These are phyloP conservation scores for Lizanozyma gosingica DNA, from an alignment of 1,139 yeast genomes.

Conservation along the genomic window DNA sequence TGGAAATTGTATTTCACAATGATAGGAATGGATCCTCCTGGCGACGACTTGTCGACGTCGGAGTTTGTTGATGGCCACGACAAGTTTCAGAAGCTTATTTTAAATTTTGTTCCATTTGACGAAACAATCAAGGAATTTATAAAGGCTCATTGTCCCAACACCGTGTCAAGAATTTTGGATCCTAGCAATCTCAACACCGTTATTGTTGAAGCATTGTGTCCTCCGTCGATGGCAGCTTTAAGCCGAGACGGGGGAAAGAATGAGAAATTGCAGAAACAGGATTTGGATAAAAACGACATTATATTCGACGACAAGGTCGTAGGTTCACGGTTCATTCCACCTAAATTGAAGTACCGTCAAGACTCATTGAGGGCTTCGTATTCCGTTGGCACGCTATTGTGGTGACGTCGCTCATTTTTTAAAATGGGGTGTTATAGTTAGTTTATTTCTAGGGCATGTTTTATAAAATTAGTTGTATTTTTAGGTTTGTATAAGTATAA, in stretches of 20 bases:
- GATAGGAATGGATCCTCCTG: conserved; percentile 16
- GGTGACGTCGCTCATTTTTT: not conserved
- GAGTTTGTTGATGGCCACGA: conserved; percentile 16
- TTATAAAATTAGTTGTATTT: too few relatives aligned
- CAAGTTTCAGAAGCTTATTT: conserved; percentile 21
- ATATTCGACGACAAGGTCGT: not conserved
- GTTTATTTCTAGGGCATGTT: not conserved
- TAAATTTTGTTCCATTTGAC: conserved; percentile 19
- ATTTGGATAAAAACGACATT: not conserved
- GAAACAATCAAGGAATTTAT: conserved; percentile 10
- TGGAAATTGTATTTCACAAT: conserved; percentile 26
- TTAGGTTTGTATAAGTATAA: too few relatives aligned
- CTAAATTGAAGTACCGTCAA: not conserved
- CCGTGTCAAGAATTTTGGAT: not conserved
- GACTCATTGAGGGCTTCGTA: not conserved
- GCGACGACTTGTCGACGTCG: conserved; percentile 7
- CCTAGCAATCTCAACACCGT: not conserved
- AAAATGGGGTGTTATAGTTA: too few relatives aligned
- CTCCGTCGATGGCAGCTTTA: not conserved
- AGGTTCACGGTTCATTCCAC: not conserved
- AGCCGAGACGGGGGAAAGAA: not conserved
- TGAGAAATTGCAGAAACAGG: too few relatives aligned
- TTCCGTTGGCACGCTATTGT: not conserved
- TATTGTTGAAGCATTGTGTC: not conserved
- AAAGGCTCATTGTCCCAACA: conserved; percentile 4